Conservation (phyloP, 1,139 yeast species). For the Meyerozyma sp. region DNA sequence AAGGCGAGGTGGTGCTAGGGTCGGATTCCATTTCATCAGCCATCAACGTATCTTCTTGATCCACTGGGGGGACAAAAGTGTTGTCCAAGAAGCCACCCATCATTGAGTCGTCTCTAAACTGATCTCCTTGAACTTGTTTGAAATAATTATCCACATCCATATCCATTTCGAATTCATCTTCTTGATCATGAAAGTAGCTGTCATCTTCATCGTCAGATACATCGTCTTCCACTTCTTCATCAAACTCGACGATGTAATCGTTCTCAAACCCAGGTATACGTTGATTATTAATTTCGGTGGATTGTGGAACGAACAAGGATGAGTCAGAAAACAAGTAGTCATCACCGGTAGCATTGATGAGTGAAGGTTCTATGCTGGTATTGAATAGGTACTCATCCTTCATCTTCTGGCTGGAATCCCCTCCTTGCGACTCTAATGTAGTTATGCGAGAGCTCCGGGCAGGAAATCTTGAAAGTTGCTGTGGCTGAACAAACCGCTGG, state of each 20-base stretch:
- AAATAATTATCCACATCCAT: slow-evolving; percentile 15
- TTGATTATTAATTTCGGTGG: slow-evolving; percentile 5
- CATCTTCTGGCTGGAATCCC: slow-evolving; percentile 16
- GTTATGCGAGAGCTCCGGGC: slow-evolving; percentile 9
- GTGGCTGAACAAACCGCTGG: slow-evolving; percentile 12
- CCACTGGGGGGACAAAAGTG: background rate
- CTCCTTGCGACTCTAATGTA: slow-evolving; percentile 17
- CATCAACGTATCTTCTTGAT: slow-evolving; percentile 1
- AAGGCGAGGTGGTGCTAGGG: background rate
- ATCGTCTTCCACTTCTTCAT: slow-evolving; percentile 44
- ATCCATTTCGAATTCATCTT: slow-evolving; percentile 18
- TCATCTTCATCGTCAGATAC: slow-evolving; percentile 42
- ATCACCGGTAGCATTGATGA: slow-evolving; percentile 21
- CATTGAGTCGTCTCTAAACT: background rate
- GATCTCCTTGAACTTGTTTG: slow-evolving; percentile 3
- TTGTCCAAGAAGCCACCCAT: slow-evolving; percentile 1
- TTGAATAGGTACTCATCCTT: slow-evolving; percentile 37
- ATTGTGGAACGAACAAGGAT: slow-evolving; percentile 27
- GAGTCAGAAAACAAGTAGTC: slow-evolving; percentile 15
- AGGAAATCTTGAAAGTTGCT: slow-evolving; percentile 6
- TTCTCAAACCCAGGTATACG: slow-evolving; percentile 31
- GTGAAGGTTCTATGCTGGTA: slow-evolving; percentile 42
- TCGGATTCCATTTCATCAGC: background rate
- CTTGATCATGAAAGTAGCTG: slow-evolving; percentile 32
- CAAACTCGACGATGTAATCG: slow-evolving; percentile 29